Base-by-base conservation (phyloP, 2,329 filamentous ascomycete genomes). In the Penicillium sp. region DNA sequence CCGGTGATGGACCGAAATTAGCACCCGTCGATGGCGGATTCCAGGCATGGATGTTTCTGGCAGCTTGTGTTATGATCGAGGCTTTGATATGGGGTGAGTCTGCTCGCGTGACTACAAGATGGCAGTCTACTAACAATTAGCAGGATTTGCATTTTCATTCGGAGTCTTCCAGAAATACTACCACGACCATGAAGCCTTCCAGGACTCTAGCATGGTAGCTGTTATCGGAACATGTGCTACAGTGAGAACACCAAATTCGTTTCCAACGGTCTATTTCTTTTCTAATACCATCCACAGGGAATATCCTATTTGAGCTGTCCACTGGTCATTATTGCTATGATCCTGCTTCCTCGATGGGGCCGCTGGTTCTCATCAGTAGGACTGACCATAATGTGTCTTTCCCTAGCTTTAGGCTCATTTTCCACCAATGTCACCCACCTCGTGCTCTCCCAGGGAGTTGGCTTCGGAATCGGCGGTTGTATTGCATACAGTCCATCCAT, bases 61-160 rank as follows among this genome's bases (percentile, higher is more conserved):
- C 75, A 9, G 81, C 78, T 1, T 81, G 77, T 49, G 83, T 81
- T 58, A 70, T 80, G 50, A 72, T 84, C 34, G 82, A 84, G 65
- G 79, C 77, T 23, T 68, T 84, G 2, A 76, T 84, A 49, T 84
- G 82, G 81, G 82, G 80, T 80, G 66, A 55, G 72, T 64, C 40
- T 25, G 11, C 15, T n/a, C 5, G 5, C 2, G 3, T 11, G 33
- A 27, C 11, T 16, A 6, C 23, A 10, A 7, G 25, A 10, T 19
- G 25, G 19, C 5, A 48, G 4, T 5, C 5, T 3, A 5, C 53
- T 61, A 29, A 62, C 8, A 2, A 15, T 34, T 16, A 5, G 2
- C 21, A 68, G 65, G 66, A 10, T 67, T 69, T 36, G 63, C 63
- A 0, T 64, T 65, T 16, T 57, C 65, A 1, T 69, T 69, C 23